Conservation (phyloP, 495 filamentous ascomycete species). For the Penicillium samsonianum region DNA sequence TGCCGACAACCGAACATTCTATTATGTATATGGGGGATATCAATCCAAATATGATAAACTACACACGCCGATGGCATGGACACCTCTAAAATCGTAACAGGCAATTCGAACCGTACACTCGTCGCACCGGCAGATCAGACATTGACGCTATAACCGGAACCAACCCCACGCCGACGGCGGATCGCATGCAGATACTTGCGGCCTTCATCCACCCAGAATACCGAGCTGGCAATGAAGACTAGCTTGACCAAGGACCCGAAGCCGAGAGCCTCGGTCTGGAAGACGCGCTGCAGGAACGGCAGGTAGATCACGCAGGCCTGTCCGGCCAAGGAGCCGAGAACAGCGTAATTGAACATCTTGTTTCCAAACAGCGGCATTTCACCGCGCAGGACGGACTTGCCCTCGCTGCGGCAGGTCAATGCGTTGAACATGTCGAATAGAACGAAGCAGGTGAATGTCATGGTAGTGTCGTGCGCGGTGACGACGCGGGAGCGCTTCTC, state of each 20-base stretch:
- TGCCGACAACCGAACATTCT: constrained; percentile 4
- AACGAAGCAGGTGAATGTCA: constrained; percentile 99
- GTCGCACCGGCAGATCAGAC: constrained; percentile 32
- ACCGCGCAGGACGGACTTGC: constrained; percentile 81
- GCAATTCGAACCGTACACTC: constrained; percentile 4
- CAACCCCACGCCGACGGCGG: constrained; percentile 37
- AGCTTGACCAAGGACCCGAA: constrained; percentile 71
- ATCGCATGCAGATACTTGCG: constrained; percentile 65
- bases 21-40: constrained; percentile 16
- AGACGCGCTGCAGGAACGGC: constrained; percentile 87
- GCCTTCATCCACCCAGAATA: constrained; percentile 93
- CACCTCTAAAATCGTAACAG: constrained; percentile 10
- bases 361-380: constrained; percentile 83
- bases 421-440: constrained; percentile 99
- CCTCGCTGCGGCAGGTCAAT: constrained; percentile 86
- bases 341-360: constrained; percentile 94
- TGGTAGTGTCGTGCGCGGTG: constrained; percentile 92
- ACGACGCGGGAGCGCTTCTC: constrained; percentile 59
- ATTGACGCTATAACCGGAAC: constrained; percentile 47
- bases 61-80: constrained; percentile 8
- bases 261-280: constrained; percentile 88
- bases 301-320: constrained; percentile 92
- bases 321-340: constrained; percentile 77
- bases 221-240: constrained; percentile 73
- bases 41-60: constrained; percentile 12